These are phyloP conservation scores for Brassica balearica DNA, from an alignment of 441 rosid species.

Conservation along the genomic window DNA sequence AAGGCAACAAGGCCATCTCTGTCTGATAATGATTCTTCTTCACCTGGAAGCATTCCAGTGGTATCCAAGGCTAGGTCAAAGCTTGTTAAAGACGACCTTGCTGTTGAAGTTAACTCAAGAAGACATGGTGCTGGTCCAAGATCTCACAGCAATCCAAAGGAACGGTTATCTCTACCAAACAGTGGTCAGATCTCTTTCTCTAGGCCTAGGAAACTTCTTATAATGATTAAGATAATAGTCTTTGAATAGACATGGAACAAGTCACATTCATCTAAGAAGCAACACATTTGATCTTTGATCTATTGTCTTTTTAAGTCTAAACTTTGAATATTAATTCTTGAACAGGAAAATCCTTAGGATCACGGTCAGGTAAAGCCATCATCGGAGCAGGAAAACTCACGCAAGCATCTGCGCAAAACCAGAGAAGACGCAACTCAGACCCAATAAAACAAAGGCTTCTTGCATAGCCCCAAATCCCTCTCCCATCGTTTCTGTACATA, in stretches of 20 bases:
- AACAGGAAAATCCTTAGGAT: conserved; percentile 34
- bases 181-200: conserved; percentile 55
- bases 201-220: background rate
- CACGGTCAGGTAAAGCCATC: conserved; percentile 35
- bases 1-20: conserved; percentile 66
- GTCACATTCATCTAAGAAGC: conserved; percentile 1
- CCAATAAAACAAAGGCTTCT: conserved; percentile 46
- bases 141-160: conserved; percentile 89
- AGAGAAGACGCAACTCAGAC: conserved; percentile 47
- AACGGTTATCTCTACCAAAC: conserved; percentile 83
- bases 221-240: background rate
- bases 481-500: background rate
- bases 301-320: conserved; percentile 15
- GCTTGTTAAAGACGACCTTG: conserved; percentile 48
- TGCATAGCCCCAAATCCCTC: conserved; percentile 36
- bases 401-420: conserved; percentile 42
- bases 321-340: conserved; percentile 5
- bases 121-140: conserved; percentile 58
- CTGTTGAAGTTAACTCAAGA: conserved; percentile 63
- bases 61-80: conserved; percentile 59
- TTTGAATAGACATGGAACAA: background rate
- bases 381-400: background rate
- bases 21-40: conserved; percentile 69
- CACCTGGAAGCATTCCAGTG: conserved; percentile 52
- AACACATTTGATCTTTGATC: background rate